phyloP scores from a whole-genome alignment of 1,139 yeast genomes.

The Candida labiduridarum region DNA sequence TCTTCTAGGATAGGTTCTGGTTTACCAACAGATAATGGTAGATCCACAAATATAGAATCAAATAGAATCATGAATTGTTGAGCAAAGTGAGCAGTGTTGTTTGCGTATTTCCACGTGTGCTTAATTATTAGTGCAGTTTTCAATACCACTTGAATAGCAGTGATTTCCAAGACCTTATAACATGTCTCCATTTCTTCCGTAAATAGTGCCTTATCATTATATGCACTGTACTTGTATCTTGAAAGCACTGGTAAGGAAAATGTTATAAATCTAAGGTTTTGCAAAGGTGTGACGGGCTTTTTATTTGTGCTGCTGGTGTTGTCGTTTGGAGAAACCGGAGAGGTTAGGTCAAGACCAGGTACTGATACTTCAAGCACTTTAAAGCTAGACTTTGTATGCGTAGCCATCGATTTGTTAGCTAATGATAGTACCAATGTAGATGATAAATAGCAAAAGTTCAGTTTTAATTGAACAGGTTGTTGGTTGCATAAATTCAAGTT shows the following conservation, averaged over 20 bases:
- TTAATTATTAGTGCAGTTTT: slow-evolving; percentile 1
- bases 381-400: not conserved
- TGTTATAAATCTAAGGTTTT: slow-evolving; percentile 2
- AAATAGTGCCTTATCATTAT: not conserved
- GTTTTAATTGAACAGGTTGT: not conserved
- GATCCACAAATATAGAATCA: slow-evolving; percentile 1
- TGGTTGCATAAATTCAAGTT: not conserved
- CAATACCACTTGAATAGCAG: not conserved
- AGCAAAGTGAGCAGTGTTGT: slow-evolving; percentile 4
- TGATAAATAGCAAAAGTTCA: not conserved
- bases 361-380: not conserved
- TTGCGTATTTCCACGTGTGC: slow-evolving; percentile 10
- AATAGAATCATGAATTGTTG: slow-evolving; percentile 8
- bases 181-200: not conserved
- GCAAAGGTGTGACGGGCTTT: not conserved
- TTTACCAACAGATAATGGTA: not conserved
- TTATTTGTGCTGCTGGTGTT: not conserved
- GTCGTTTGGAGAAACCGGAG: not conserved
- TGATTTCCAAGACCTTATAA: slow-evolving; percentile 4
- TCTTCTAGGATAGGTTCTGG: not conserved
- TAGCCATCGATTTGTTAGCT: not conserved
- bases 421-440: not conserved
- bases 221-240: slow-evolving; percentile 3
- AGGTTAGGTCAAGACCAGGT: too few relatives aligned
- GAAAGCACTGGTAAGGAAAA: slow-evolving; percentile 6